These are phyloP conservation scores for Aspergillus sp. DNA, from an alignment of 2,329 filamentous ascomycete species.

Conservation along the genomic window DNA sequence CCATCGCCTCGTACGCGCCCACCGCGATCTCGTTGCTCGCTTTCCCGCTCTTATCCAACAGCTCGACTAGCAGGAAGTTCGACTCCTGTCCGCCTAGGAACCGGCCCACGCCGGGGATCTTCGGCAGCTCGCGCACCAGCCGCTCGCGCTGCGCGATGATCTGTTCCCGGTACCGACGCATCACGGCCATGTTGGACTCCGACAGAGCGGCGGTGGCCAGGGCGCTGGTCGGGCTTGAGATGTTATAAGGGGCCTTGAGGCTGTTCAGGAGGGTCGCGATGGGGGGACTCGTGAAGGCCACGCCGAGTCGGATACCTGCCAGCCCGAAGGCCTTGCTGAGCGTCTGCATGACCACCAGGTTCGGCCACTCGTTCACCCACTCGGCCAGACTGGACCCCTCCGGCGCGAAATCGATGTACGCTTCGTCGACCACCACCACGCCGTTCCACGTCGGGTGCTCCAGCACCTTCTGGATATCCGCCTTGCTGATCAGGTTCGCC, in stretches of 20 bases:
- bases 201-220: slow-evolving; percentile 74
- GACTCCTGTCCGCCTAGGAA: slow-evolving; percentile 76
- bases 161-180: slow-evolving; percentile 67
- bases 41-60: slow-evolving; percentile 68
- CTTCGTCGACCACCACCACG: slow-evolving; percentile 88
- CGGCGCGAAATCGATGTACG: slow-evolving; percentile 91
- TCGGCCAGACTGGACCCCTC: slow-evolving; percentile 79
- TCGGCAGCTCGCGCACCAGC: slow-evolving; percentile 69
- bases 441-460: slow-evolving; percentile 94
- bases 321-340: slow-evolving; percentile 97
- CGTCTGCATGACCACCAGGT: slow-evolving; percentile 96
- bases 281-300: slow-evolving; percentile 72
- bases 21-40: slow-evolving; percentile 78
- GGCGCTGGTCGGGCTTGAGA: slow-evolving; percentile 81
- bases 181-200: slow-evolving; percentile 65
- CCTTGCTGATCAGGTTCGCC: slow-evolving; percentile 72
- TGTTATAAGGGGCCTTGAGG: slow-evolving; percentile 95
- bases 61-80: slow-evolving; percentile 91
- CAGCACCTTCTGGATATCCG: slow-evolving; percentile 70
- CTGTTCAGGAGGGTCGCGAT: slow-evolving; percentile 83
- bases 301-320: slow-evolving; percentile 87
- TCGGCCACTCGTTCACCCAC: slow-evolving; percentile 90
- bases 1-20: slow-evolving; percentile 78
- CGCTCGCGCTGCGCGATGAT: slow-evolving; percentile 77
- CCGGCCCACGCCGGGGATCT: slow-evolving; percentile 73